Base-by-base conservation (phyloP, 2,329 filamentous ascomycete genomes). In the Ophiocordyceps camponoti-saundersi region DNA sequence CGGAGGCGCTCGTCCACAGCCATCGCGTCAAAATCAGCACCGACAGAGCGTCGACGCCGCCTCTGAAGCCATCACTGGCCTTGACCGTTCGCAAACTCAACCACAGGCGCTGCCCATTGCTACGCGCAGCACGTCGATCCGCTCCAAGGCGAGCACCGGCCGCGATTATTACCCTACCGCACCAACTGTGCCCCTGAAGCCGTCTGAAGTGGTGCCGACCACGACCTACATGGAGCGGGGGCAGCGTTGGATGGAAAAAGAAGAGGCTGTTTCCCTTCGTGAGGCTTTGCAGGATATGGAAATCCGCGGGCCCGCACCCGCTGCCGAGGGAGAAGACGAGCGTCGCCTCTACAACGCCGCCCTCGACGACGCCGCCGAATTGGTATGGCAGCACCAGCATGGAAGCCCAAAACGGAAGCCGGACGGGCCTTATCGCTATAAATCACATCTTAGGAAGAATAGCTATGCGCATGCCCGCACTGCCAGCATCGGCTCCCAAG, bases 241-340 rank as follows among this genome's bases (percentile, higher is more conserved):
- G 18, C 76, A 79, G 57, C 69, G 83, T 54, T 86, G 82, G 80
- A 84, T 85, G 75, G 84, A 89, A 60, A 85, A 83, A 60, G 82
- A 87, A 57, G 84, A 89, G 61, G 80, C 77, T 4, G 72, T 73
- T 34, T 82, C 82, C 20, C 63, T 89, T 49, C 75, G 81, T 18
- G 72, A 79, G 50, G 83, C 84, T 12, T 77, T 89, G 70, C 77
- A 86, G 53, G 79, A 85, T 55, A 76, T 88, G 72, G 76, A 84
- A 49, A 52, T 83, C 42, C 68, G 67, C 46, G 63, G 67, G 29
- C 55, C 58, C 39, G 47, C 50, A 20, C 54, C 60, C 42, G 56
- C 52, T 7, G 50, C 51, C 12, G 55, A 52, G 41, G 65, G 69
- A 40, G 65, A 69, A 26, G 71, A 78, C 2, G 78, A 81, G 20